phyloP scores from a whole-genome alignment of 139 green algal genomes.

The Eudorina sp. region DNA sequence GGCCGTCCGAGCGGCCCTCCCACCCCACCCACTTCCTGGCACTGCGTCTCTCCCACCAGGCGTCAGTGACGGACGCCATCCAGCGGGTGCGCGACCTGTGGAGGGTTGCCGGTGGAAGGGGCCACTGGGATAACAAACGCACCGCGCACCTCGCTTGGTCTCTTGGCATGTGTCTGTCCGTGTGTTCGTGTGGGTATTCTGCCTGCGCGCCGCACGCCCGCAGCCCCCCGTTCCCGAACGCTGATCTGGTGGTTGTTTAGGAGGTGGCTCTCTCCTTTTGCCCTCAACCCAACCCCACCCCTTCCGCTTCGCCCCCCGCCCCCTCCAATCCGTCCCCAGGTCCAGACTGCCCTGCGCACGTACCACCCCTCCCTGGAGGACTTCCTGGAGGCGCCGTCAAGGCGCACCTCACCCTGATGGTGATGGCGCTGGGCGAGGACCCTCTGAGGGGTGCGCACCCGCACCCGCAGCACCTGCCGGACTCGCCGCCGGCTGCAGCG shows the following conservation, averaged over 20 bases:
- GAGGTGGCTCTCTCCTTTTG: no score
- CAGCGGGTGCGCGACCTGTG: neutral
- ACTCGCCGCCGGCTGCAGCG: neutral
- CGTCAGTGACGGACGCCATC: neutral
- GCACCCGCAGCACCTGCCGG: neutral
- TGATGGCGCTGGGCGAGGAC: slow-evolving; percentile 23
- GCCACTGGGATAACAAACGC: no score
- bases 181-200: no score
- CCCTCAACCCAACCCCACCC: no score
- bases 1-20: neutral
- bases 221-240: no score
- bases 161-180: no score
- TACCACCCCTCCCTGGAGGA: slow-evolving; percentile 25
- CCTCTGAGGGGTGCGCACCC: neutral
- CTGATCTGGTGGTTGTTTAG: no score
- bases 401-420: slow-evolving; percentile 40
- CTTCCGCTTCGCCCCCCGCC: no score
- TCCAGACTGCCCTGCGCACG: neutral
- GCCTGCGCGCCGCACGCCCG: no score
- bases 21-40: slow-evolving; percentile 41
- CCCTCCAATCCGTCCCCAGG: neutral
- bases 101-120: neutral
- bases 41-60: slow-evolving; percentile 17
- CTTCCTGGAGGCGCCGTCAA: slow-evolving; percentile 26
- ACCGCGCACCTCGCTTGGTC: no score